Conservation (phyloP, 2,329 filamentous ascomycete species). For the Stromatinia cepivora region DNA sequence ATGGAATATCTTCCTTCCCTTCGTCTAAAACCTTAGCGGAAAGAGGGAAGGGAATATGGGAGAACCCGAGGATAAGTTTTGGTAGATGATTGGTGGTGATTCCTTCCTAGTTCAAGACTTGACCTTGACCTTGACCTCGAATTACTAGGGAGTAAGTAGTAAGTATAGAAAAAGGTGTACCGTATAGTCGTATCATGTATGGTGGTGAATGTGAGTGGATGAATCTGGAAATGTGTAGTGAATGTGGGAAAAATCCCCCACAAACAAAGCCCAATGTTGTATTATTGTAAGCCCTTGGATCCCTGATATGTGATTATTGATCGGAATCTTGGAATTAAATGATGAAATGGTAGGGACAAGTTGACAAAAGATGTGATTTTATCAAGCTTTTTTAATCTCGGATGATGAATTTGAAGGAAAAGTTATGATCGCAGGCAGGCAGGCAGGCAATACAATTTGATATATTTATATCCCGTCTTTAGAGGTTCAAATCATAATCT, state of each 20-base stretch:
- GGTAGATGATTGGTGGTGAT: background rate
- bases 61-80: background rate
- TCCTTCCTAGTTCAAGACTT: background rate
- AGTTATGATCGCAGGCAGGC: background rate
- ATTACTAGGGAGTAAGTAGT: background rate
- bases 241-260: constrained; percentile 1
- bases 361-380: background rate
- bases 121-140: background rate
- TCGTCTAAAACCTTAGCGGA: constrained; percentile 1
- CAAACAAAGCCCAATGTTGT: constrained; percentile 13
- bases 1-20: background rate
- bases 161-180: background rate
- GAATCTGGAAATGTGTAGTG: background rate
- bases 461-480: background rate
- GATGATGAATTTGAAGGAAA: background rate
- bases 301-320: background rate
- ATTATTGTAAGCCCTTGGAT: background rate
- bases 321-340: background rate
- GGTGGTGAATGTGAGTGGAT: background rate
- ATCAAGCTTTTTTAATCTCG: background rate
- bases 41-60: background rate
- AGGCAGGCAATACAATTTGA: background rate
- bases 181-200: no score
- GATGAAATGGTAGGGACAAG: no score
- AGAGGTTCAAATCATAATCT: background rate